phyloP scores from a whole-genome alignment of 495 filamentous ascomycete genomes.

The Tuber calosporum region DNA sequence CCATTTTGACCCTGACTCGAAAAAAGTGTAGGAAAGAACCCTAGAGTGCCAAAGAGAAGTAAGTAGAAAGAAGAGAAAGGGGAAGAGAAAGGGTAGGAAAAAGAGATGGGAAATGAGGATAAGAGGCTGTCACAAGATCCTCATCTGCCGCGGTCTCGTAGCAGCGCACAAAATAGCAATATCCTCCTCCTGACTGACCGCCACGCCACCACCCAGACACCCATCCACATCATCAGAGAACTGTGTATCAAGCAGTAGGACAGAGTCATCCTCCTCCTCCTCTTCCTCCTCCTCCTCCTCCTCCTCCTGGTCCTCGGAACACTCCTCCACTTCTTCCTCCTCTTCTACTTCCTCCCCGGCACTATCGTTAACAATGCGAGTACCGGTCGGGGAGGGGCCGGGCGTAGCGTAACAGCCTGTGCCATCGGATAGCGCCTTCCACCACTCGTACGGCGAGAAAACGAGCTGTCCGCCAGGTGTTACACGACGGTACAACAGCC shows the following conservation, averaged over 20 bases:
- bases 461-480: slow-evolving; percentile 13
- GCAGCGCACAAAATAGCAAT: slow-evolving; percentile 22
- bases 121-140: slow-evolving; percentile 26
- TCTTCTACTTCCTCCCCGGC: neutral
- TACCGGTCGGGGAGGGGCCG: slow-evolving; percentile 29
- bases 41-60: neutral
- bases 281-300: slow-evolving; percentile 18
- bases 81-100: neutral
- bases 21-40: neutral
- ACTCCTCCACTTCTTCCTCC: slow-evolving; percentile 23
- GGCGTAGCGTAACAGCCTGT: slow-evolving; percentile 24
- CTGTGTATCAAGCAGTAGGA: slow-evolving; percentile 20
- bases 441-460: slow-evolving; percentile 15
- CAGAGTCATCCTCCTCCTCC: slow-evolving; percentile 23
- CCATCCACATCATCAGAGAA: slow-evolving; percentile 29
- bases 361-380: slow-evolving; percentile 33
- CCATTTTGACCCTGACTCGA: slow-evolving; percentile 1
- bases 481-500: slow-evolving; percentile 21
- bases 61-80: neutral
- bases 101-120: neutral
- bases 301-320: slow-evolving; percentile 29
- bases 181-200: slow-evolving; percentile 21
- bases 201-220: slow-evolving; percentile 24
- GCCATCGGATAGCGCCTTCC: slow-evolving; percentile 27
- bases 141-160: slow-evolving; percentile 35